A percentile compares a stretch with the other conserved stretches of the same genome.
Conservation (phyloP, 2,329 filamentous ascomycete genomes). For the Coniochaeta sp. region DNA sequence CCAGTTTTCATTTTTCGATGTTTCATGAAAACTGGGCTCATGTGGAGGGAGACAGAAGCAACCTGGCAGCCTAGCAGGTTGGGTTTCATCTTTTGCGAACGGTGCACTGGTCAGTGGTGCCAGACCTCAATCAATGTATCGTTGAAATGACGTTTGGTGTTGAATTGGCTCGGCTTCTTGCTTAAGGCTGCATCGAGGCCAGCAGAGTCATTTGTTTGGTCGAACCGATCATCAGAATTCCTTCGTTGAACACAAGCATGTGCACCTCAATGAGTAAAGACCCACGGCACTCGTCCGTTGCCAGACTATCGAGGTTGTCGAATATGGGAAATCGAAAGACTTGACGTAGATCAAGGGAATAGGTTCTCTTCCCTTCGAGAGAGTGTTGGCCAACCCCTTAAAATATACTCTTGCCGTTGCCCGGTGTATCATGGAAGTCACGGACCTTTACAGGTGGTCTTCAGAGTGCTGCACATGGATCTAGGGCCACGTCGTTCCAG, state of each 20-base stretch:
- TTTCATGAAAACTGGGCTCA: neutral
- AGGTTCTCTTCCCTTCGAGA: constrained; percentile 36
- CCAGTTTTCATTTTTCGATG: neutral
- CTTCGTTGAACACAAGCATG: constrained; percentile 49
- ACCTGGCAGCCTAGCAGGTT: neutral
- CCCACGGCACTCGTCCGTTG: constrained; percentile 38
- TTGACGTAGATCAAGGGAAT: constrained; percentile 47
- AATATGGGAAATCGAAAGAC: constrained; percentile 45
- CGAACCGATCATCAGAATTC: constrained; percentile 47
- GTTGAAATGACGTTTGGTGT: constrained; percentile 49
- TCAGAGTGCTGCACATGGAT: constrained; percentile 44
- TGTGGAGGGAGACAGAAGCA: too few relatives aligned
- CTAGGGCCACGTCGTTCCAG: constrained; percentile 51
- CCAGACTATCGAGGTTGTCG: constrained; percentile 51
- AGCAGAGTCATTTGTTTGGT: constrained; percentile 46
- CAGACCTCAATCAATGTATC: too few relatives aligned
- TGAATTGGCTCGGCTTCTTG: constrained; percentile 46
- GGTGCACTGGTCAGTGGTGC: too few relatives aligned
- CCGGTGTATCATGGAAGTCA: constrained; percentile 47
- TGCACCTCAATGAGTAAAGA: constrained; percentile 58
- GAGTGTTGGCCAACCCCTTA: constrained; percentile 49
- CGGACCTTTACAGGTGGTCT: constrained; percentile 52
- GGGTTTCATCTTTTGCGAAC: neutral
- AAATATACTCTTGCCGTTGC: constrained; percentile 53
- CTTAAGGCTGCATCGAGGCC: constrained; percentile 46